Evolutionary conservation across 2,329 filamentous ascomycete species (phyloP).

Genomic region (Penicillium sp.): DNA sequence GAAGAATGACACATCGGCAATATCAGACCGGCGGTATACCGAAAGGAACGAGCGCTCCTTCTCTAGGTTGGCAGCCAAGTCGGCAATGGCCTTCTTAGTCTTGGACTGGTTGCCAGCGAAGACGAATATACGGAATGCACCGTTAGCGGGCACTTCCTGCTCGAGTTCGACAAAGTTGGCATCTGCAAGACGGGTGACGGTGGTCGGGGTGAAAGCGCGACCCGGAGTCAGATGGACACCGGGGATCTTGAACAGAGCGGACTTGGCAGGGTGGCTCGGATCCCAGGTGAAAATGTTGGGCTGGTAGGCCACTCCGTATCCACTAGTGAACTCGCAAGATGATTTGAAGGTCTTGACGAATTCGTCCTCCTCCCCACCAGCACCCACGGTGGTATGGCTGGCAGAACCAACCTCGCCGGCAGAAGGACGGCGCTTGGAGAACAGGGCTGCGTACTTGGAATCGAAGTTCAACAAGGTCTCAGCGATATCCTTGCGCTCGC

Average conservation of each 20-base stretch:
- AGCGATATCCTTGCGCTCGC: slow-evolving; percentile 78
- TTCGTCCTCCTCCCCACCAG: slow-evolving; percentile 54
- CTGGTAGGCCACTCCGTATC: slow-evolving; percentile 84
- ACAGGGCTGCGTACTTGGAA: slow-evolving; percentile 83
- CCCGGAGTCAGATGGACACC: slow-evolving; percentile 68
- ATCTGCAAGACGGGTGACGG: slow-evolving; percentile 82
- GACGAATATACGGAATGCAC: slow-evolving; percentile 80
- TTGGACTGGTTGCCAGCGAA: slow-evolving; percentile 69
- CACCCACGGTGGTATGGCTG: slow-evolving; percentile 36
- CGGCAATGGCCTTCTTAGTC: slow-evolving; percentile 62
- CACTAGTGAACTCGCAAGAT: slow-evolving; percentile 86
- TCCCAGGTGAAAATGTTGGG: slow-evolving; percentile 85
- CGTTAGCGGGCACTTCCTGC: slow-evolving; percentile 84
- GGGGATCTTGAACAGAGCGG: slow-evolving; percentile 64
- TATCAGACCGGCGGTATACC: slow-evolving; percentile 61
- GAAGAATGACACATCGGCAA: slow-evolving; percentile 65
- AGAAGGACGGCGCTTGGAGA: slow-evolving; percentile 73
- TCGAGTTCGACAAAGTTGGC: slow-evolving; percentile 88
- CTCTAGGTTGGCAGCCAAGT: slow-evolving; percentile 65
- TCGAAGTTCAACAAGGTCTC: slow-evolving; percentile 84
- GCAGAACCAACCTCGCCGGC: slow-evolving; percentile 71
- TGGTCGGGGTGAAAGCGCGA: slow-evolving; percentile 70
- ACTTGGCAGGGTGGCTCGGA: slow-evolving; percentile 66
- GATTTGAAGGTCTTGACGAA: slow-evolving; percentile 91
- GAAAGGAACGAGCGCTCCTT: slow-evolving; percentile 70